Conservation (phyloP, 148 eudicot genomes). For the Selenicereus undatus region DNA sequence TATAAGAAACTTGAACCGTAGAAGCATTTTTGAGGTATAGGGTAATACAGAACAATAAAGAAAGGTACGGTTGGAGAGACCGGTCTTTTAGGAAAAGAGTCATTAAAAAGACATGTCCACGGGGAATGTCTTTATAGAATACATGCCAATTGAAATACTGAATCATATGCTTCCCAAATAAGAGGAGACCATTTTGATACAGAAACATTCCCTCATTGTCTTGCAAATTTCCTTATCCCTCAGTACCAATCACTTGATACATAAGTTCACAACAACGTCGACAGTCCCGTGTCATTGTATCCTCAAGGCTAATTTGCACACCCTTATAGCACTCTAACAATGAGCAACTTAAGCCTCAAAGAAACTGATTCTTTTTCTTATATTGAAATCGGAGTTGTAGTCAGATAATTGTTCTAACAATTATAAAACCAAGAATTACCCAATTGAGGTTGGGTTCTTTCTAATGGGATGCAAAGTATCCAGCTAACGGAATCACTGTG, state of each 20-base stretch:
- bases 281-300: too few relatives aligned
- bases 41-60: neutral
- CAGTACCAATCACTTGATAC: neutral
- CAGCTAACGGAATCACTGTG: neutral
- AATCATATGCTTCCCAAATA: neutral
- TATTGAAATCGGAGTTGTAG: neutral
- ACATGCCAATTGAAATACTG: too few relatives aligned
- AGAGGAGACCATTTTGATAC: neutral
- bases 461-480: neutral
- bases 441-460: neutral
- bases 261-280: too few relatives aligned
- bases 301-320: neutral
- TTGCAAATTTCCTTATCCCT: neutral
- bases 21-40: too few relatives aligned
- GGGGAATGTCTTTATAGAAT: neutral
- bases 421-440: neutral
- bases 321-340: neutral
- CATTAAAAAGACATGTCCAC: too few relatives aligned
- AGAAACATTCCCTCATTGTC: neutral
- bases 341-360: neutral
- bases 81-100: neutral
- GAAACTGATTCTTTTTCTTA: neutral
- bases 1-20: neutral
- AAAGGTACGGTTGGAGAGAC: neutral
- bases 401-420: neutral